Percentiles rank a stretch among this genome's conserved stretches.
Conservation (phyloP, 257 asterid species). For the Solanum chilense region DNA sequence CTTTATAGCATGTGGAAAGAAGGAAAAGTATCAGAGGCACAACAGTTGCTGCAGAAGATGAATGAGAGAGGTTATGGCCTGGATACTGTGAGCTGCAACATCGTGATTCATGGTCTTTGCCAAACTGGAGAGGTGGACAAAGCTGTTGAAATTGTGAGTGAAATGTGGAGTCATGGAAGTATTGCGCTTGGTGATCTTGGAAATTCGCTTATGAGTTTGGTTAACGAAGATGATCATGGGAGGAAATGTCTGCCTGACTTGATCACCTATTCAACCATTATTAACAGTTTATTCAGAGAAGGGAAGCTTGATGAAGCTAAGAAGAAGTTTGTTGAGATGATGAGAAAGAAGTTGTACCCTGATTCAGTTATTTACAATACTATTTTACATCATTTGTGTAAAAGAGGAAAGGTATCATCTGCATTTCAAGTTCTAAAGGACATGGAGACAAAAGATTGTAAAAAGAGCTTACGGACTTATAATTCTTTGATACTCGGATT, state of each 20-base stretch:
- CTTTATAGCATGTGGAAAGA: constrained; percentile 85
- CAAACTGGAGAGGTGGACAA: constrained; percentile 65
- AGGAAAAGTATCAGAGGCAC: constrained; percentile 80
- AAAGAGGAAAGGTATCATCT: constrained; percentile 72
- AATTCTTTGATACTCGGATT: constrained; percentile 64
- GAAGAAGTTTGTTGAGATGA: constrained; percentile 72
- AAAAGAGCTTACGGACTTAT: constrained; percentile 65
- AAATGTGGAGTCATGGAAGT: constrained; percentile 94
- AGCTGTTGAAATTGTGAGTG: constrained; percentile 75
- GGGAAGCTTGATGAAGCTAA: constrained; percentile 82
- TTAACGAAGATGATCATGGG: constrained; percentile 42
- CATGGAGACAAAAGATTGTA: constrained; percentile 86
- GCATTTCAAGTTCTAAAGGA: constrained; percentile 96
- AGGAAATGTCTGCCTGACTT: constrained; percentile 69
- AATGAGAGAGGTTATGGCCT: constrained; percentile 63
- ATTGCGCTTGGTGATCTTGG: constrained; percentile 87
- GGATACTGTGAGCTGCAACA: constrained; percentile 80
- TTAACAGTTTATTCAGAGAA: constrained; percentile 62
- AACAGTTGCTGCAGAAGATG: constrained; percentile 72
- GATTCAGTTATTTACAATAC: constrained; percentile 67
- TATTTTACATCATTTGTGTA: constrained; percentile 50
- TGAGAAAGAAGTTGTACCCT: constrained; percentile 57
- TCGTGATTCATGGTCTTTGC: constrained; percentile 83
- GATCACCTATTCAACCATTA: constrained; percentile 74
- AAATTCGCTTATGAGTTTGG: constrained; percentile 65